Base-by-base conservation (phyloP, 2,329 filamentous ascomycete species). In the Arachnopeziza araneosa region DNA sequence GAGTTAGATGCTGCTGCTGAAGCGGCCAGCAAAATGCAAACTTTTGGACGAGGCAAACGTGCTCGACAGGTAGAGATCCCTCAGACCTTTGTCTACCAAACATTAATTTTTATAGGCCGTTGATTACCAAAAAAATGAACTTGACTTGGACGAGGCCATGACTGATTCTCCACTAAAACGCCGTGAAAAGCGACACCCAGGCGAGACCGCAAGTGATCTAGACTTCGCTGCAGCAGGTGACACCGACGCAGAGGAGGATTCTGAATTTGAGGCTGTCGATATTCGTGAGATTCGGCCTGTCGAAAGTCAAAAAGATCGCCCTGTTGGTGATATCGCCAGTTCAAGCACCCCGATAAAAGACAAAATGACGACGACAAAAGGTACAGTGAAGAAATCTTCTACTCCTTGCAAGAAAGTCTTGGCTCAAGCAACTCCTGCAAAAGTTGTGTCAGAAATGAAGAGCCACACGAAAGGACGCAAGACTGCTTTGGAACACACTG, bases 31-130 rank as follows among this genome's bases (percentile, higher is more conserved):
- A 85, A 86, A 60, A 81, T 86, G 54, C 85, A 96, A 72, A 84
- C 84, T n/a, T 84, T 97, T 54, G 95, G 95, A 12, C 85, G 95
- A 61, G 95, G 95, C 49, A 90, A 91, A 64, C 84, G 95, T 66
- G 62, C 66, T 23, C 64, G 70, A 56, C 65, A 70, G 50, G 71
- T 72, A 30, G 61, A 26, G 12, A 26, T 12, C 26, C 14, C 23
- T 36, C 26, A 53, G 3, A 7, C 24, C 14, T 7, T 26, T 9
- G 14, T 9, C 30, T 55, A n/a, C 1, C n/a, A 22, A 30, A 44
- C 48, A 51, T 32, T 54, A 54, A 58, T 12, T 19, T 7, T 32
- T 9, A 24, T 21, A 59, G 53, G 24, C 19, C 17, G 52, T 22
- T 17, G 32, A 59, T 55, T 55, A 59, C 50, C n/a, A 54, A 14